Conservation (phyloP, 805 yeast genomes). For the Dipodascopsis tothii region DNA sequence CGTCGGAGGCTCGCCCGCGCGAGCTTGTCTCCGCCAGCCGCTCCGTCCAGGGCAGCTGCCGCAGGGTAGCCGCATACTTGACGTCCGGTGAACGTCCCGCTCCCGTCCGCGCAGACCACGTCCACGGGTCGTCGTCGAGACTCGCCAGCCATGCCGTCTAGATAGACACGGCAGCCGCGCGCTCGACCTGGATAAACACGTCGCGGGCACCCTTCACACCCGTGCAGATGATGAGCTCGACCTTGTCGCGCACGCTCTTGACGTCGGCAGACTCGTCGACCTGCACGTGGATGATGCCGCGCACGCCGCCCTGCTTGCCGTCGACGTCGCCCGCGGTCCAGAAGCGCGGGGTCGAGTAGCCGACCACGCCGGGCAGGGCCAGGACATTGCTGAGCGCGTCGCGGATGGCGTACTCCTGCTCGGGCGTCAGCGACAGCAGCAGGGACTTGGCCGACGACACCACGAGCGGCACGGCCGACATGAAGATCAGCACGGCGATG, state of each 20-base stretch:
- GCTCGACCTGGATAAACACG: constrained; percentile 20
- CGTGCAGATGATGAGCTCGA: constrained; percentile 43
- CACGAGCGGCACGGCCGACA: constrained; percentile 77
- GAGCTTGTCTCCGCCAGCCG: no score
- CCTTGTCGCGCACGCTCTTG: constrained; percentile 51
- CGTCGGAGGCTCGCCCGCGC: no score
- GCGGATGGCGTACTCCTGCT: constrained; percentile 56
- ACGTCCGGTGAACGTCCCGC: no score
- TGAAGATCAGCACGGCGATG: constrained; percentile 71
- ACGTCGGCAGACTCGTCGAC: constrained; percentile 57
- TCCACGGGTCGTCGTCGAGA: no score
- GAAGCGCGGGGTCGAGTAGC: constrained; percentile 83
- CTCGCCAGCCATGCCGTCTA: no score
- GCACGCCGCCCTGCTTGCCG: constrained; percentile 29
- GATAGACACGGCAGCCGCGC: constrained; percentile 3
- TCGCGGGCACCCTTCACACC: constrained; percentile 14
- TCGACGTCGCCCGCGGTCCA: constrained; percentile 56
- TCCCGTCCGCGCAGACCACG: no score
- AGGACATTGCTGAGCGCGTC: constrained; percentile 59
- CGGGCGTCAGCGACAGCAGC: constrained; percentile 51
- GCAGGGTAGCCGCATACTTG: no score
- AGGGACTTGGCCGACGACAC: constrained; percentile 71
- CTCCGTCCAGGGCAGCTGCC: no score
- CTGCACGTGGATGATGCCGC: constrained; percentile 82
- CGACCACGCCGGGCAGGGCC: constrained; percentile 61